Conservation (phyloP, 305 asterid species). For the Fraxinus dipetala region DNA sequence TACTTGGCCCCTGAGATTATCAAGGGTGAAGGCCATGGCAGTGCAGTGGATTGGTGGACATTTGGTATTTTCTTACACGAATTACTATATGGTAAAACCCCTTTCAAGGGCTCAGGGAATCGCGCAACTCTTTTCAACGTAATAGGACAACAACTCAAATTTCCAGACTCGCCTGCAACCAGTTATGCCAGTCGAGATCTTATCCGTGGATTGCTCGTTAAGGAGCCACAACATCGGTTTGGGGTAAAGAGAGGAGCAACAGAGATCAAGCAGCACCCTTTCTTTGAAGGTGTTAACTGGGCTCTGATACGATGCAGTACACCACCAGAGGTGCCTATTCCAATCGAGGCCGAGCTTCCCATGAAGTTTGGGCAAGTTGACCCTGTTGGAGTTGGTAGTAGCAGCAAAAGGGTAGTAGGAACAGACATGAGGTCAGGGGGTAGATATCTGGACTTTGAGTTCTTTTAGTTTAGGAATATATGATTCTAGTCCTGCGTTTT, state of each 20-base stretch:
- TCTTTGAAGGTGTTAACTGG: constrained; percentile 96
- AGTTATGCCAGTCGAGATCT: constrained; percentile 87
- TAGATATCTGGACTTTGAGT: constrained; percentile 94
- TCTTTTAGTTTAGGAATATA: constrained; percentile 60
- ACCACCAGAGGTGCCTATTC: constrained; percentile 93
- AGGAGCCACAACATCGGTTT: constrained; percentile 89
- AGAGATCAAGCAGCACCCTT: constrained; percentile 91
- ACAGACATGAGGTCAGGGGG: constrained; percentile 73
- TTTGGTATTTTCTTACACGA: constrained; percentile 88
- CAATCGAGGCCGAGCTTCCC: constrained; percentile 64
- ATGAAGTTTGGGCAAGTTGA: constrained; percentile 59
- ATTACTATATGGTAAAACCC: constrained; percentile 82
- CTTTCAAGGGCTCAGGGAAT: constrained; percentile 89
- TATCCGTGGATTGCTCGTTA: constrained; percentile 78
- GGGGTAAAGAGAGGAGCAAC: constrained; percentile 92
- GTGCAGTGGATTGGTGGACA: constrained; percentile 99
- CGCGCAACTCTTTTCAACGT: constrained; percentile 90
- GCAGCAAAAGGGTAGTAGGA: constrained; percentile 64
- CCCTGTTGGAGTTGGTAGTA: constrained; percentile 49
- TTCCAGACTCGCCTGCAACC: constrained; percentile 87
- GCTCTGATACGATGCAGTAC: constrained; percentile 92
- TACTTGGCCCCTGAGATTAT: constrained; percentile 89
- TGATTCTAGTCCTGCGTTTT: constrained; percentile 30
- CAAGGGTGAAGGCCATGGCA: constrained; percentile 97
- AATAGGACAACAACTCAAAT: constrained; percentile 81